Conservation (phyloP, 108 stramenopile genomes). For the Discostella pseudostelligera region DNA sequence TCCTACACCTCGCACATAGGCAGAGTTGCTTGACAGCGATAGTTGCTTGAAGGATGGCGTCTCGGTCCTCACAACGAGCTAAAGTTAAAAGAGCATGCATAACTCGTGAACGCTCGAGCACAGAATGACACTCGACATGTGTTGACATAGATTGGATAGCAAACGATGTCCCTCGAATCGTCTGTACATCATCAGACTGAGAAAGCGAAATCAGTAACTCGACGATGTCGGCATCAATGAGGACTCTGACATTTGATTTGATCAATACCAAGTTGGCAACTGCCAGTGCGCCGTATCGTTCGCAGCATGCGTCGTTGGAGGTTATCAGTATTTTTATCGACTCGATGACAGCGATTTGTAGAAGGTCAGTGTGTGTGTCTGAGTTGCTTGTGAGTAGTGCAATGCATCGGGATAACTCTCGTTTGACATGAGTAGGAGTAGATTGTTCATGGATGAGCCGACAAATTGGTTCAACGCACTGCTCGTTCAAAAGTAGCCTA, state of each 20-base stretch:
- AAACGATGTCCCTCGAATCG: constrained; percentile 65
- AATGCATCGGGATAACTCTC: constrained; percentile 66
- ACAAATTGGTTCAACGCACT: constrained; percentile 26
- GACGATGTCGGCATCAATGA: constrained; percentile 61
- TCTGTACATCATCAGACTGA: constrained; percentile 66
- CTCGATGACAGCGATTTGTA: constrained; percentile 46
- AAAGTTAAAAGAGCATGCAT: constrained; percentile 52
- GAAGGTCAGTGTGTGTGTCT: constrained; percentile 61
- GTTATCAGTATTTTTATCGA: constrained; percentile 52
- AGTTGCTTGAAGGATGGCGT: constrained; percentile 66
- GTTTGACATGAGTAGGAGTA: constrained; percentile 53
- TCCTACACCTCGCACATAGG: constrained; percentile 67
- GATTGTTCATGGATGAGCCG: constrained; percentile 14
- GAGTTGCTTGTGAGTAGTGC: constrained; percentile 75
- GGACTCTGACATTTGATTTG: constrained; percentile 58
- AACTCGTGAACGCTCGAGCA: constrained; percentile 65
- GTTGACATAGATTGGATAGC: constrained; percentile 76
- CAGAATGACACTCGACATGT: constrained; percentile 60
- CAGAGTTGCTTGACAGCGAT: constrained; percentile 57
- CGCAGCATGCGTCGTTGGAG: constrained; percentile 47
- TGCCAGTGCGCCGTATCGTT: constrained; percentile 67
- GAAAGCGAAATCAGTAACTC: constrained; percentile 55
- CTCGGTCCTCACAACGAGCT: constrained; percentile 71
- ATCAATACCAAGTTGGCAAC: constrained; percentile 76
- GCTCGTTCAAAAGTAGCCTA: constrained; percentile 18